Conservation (phyloP, 176 grass and related monocot genomes). For the Zizania latifolia region DNA sequence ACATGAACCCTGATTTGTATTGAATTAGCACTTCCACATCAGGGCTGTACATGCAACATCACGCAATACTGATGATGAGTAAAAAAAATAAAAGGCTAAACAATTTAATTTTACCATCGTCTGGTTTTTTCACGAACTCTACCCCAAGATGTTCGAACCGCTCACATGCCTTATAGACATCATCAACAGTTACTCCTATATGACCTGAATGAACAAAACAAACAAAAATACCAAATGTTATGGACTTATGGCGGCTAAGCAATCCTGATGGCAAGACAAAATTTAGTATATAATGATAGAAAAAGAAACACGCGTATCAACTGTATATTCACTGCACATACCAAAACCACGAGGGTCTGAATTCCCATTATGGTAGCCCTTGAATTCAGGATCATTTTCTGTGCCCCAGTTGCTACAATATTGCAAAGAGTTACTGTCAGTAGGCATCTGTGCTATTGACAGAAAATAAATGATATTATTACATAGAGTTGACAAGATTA, state of each 20-base stretch:
- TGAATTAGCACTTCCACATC: neutral
- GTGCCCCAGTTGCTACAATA: constrained; percentile 87
- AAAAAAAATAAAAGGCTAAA: neutral
- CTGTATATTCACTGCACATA: constrained; percentile 27
- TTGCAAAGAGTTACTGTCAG: neutral
- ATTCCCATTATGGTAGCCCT: constrained; percentile 95
- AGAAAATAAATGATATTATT: neutral
- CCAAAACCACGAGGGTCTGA: constrained; percentile 98
- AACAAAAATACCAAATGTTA: too few species aligned
- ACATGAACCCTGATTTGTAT: neutral
- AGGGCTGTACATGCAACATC: neutral
- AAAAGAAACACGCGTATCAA: neutral
- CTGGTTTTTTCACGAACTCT: constrained; percentile 81
- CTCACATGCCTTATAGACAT: constrained; percentile 81
- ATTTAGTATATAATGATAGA: neutral
- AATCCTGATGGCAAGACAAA: neutral
- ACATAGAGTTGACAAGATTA: neutral
- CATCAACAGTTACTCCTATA: constrained; percentile 90
- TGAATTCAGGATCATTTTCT: constrained; percentile 92
- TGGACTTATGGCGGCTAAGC: too few species aligned
- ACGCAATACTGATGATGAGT: neutral
- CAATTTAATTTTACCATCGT: constrained; percentile 59
- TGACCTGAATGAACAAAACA: constrained; percentile 56
- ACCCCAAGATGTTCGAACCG: constrained; percentile 75
- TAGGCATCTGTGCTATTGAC: neutral